These are phyloP conservation scores for Aspergillus ustus DNA, from an alignment of 2,329 filamentous ascomycete genomes.

Conservation along the genomic window DNA sequence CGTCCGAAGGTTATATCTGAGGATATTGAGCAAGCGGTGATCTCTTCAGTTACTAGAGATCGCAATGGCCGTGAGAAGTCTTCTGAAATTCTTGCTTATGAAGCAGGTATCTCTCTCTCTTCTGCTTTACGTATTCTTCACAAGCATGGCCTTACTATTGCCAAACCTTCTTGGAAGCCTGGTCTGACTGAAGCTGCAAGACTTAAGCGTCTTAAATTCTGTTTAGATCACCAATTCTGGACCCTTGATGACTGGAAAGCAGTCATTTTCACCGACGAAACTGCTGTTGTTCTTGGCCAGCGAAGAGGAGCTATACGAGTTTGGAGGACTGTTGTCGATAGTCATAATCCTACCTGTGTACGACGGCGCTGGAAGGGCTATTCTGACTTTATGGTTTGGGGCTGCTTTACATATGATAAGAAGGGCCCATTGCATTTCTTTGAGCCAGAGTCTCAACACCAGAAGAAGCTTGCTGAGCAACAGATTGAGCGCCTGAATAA, in stretches of 20 bases:
- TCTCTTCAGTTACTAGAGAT: not conserved
- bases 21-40: not conserved
- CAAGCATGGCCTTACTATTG: not conserved
- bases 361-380: not conserved
- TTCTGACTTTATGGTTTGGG: slow-evolving; percentile 1
- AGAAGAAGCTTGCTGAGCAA: not conserved
- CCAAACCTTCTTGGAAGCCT: slow-evolving; percentile 1
- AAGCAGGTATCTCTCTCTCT: slow-evolving; percentile 5
- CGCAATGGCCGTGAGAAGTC: not conserved
- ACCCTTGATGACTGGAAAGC: not conserved
- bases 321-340: not conserved
- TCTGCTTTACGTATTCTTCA: slow-evolving; percentile 1
- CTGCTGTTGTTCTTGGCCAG: not conserved
- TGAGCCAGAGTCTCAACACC: not conserved
- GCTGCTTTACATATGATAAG: slow-evolving; percentile 3
- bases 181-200: slow-evolving; percentile 1
- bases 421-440: not conserved
- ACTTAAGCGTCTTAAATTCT: not conserved
- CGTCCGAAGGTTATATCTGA: not conserved
- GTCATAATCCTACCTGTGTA: not conserved
- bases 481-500: not conserved
- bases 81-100: slow-evolving; percentile 4
- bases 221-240: not conserved
- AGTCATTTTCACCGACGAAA: not conserved
- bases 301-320: not conserved